These are phyloP conservation scores for Cichorium intybus DNA, from an alignment of 140 eudicot species.

Conservation along the genomic window DNA sequence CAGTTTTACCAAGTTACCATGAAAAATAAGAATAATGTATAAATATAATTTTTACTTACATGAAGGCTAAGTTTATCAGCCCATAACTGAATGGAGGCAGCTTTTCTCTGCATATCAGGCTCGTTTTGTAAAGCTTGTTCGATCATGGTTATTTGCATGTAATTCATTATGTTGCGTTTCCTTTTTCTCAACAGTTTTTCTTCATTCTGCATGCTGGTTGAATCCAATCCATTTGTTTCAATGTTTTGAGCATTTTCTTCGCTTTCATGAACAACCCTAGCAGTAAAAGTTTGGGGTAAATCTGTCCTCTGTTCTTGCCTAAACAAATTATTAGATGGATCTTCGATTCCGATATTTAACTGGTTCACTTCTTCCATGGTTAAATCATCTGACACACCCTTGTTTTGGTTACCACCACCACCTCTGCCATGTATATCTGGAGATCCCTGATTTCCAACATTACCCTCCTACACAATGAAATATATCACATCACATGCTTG, in stretches of 20 bases:
- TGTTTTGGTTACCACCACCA: slow-evolving; percentile 35
- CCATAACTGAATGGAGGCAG: slow-evolving; percentile 53
- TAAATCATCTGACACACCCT: slow-evolving; percentile 35
- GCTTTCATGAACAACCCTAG: slow-evolving; percentile 30
- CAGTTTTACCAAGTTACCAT: background rate
- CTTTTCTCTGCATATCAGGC: slow-evolving; percentile 85
- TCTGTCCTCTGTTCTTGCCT: slow-evolving; percentile 30
- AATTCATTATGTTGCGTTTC: slow-evolving; percentile 85
- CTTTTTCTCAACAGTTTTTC: slow-evolving; percentile 78
- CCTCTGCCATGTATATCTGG: slow-evolving; percentile 32
- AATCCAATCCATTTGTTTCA: slow-evolving; percentile 65
- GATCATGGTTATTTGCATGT: slow-evolving; percentile 54
- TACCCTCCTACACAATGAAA: slow-evolving; percentile 48
- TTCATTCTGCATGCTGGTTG: slow-evolving; percentile 52
- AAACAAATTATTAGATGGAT: slow-evolving; percentile 25
- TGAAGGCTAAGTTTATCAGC: slow-evolving; percentile 70
- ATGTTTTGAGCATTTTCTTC: slow-evolving; percentile 42
- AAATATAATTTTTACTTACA: slow-evolving; percentile 37
- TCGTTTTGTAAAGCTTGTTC: slow-evolving; percentile 76
- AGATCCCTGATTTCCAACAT: slow-evolving; percentile 33
- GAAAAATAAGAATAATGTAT: background rate
- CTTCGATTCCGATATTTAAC: slow-evolving; percentile 27
- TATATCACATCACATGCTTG: slow-evolving; percentile 4
- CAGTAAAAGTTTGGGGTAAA: slow-evolving; percentile 20
- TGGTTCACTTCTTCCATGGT: slow-evolving; percentile 37